Evolutionary conservation across 1,284 basidiomycete genomes (phyloP).

Genomic region (Mycena sp.): DNA sequence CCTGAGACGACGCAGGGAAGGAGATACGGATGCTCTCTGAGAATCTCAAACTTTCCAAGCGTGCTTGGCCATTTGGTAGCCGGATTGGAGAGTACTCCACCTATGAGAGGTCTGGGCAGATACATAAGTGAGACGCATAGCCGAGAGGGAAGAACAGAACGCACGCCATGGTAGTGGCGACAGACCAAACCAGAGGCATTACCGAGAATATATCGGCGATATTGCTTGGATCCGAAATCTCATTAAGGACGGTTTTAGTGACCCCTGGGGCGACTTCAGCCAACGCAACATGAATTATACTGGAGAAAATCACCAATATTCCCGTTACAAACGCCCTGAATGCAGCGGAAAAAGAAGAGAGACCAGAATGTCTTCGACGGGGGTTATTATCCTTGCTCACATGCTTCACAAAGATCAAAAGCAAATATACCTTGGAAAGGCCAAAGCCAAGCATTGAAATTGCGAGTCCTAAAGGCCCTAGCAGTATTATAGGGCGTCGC

Average conservation of each 20-base stretch:
- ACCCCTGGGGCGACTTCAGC: slow-evolving; percentile 43
- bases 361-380: slow-evolving; percentile 45
- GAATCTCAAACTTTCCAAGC: slow-evolving; percentile 46
- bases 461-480: slow-evolving; percentile 55
- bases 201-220: slow-evolving; percentile 55
- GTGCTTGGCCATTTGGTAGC: slow-evolving; percentile 51
- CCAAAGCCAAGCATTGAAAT: slow-evolving; percentile 58
- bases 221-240: slow-evolving; percentile 57
- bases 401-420: no score
- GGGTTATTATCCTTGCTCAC: no score
- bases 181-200: slow-evolving; percentile 53
- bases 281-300: slow-evolving; percentile 37
- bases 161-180: slow-evolving; percentile 23
- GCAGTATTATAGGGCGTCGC: slow-evolving; percentile 54
- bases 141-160: background rate
- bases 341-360: slow-evolving; percentile 52
- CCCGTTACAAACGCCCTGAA: slow-evolving; percentile 58
- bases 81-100: slow-evolving; percentile 54
- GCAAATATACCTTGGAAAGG: slow-evolving; percentile 44
- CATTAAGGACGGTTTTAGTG: slow-evolving; percentile 42
- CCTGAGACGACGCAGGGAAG: slow-evolving; percentile 68
- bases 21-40: slow-evolving; percentile 69
- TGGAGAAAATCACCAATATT: slow-evolving; percentile 54
- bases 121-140: background rate
- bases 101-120: slow-evolving; percentile 33